Percentiles rank a stretch among this genome's conserved stretches.
Evolutionary conservation across 1,139 yeast genomes (phyloP).

Genomic region (Kurtzmaniella natalensis): DNA sequence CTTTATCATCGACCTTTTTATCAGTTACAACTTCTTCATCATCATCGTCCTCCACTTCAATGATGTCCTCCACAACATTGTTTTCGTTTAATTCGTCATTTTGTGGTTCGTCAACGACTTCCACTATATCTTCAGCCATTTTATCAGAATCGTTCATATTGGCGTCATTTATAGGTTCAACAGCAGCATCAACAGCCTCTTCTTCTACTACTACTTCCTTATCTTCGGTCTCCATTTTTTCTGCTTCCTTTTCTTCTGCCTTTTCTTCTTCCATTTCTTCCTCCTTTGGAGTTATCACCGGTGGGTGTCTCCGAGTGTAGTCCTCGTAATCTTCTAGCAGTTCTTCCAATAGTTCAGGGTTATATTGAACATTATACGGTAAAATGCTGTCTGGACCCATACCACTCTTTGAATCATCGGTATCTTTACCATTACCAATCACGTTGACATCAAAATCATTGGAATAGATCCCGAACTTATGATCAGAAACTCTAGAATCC

Average conservation of each 20-base stretch:
- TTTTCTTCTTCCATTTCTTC: constrained; percentile 10
- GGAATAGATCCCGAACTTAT: constrained; percentile 21
- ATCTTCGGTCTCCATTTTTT: constrained; percentile 8
- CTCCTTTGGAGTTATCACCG: neutral
- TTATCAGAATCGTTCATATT: neutral
- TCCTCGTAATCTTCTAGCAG: constrained; percentile 8
- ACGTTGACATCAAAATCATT: constrained; percentile 30
- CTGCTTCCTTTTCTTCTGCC: constrained; percentile 6
- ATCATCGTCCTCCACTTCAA: neutral
- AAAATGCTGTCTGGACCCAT: constrained; percentile 11
- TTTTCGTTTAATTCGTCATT: neutral
- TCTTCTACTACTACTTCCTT: constrained; percentile 3
- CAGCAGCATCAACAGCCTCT: neutral
- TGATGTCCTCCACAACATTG: neutral
- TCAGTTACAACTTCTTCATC: neutral
- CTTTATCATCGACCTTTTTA: constrained; percentile 1
- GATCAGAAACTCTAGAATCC: constrained; percentile 20
- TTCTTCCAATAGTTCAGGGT: constrained; percentile 14
- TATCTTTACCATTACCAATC: no score
- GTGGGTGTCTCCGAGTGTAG: constrained; percentile 2
- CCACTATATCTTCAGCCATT: neutral
- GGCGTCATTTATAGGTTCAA: neutral
- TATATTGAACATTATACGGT: constrained; percentile 32
- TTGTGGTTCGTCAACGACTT: neutral
- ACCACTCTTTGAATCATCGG: constrained; percentile 16